phyloP scores from a whole-genome alignment of 345 rosid genomes.

The Euphorbia pulcherrima region DNA sequence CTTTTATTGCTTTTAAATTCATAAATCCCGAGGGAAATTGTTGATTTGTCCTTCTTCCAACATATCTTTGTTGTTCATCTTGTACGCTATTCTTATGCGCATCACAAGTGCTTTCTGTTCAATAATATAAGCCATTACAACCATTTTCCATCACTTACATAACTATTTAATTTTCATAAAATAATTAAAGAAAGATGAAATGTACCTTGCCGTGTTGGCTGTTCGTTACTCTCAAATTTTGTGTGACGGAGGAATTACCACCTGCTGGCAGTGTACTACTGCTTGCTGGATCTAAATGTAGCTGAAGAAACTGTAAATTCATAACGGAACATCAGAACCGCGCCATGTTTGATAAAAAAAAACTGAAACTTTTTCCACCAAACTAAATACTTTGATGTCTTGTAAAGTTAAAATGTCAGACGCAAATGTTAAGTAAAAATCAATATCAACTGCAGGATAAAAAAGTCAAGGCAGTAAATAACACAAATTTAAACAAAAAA shows the following conservation, averaged over 20 bases:
- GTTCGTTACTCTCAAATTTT: conserved; percentile 71
- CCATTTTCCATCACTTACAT: conserved; percentile 42
- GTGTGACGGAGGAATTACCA: conserved; percentile 57
- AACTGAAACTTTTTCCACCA: no score
- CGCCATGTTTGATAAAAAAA: not conserved
- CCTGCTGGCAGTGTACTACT: conserved; percentile 62
- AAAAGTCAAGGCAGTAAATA: not conserved
- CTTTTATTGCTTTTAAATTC: conserved; percentile 32
- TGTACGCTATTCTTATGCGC: conserved; percentile 89
- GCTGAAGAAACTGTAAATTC: conserved; percentile 78
- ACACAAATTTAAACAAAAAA: not conserved
- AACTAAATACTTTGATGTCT: not conserved
- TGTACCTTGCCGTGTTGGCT: conserved; percentile 97
- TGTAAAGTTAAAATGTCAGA: not conserved
- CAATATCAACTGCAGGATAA: not conserved
- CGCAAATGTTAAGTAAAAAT: no score
- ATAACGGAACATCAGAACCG: conserved; percentile 2
- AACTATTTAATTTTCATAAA: conserved; percentile 4
- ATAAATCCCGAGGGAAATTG: conserved; percentile 78
- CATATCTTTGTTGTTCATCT: conserved; percentile 62
- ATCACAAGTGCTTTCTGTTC: conserved; percentile 85
- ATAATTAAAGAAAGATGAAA: not conserved
- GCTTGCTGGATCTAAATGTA: conserved; percentile 90
- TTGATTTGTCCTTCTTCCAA: conserved; percentile 92
- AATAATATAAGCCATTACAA: conserved; percentile 54